Base-by-base conservation (phyloP, 768 basidiomycete species). In the Suillus occidentalis region DNA sequence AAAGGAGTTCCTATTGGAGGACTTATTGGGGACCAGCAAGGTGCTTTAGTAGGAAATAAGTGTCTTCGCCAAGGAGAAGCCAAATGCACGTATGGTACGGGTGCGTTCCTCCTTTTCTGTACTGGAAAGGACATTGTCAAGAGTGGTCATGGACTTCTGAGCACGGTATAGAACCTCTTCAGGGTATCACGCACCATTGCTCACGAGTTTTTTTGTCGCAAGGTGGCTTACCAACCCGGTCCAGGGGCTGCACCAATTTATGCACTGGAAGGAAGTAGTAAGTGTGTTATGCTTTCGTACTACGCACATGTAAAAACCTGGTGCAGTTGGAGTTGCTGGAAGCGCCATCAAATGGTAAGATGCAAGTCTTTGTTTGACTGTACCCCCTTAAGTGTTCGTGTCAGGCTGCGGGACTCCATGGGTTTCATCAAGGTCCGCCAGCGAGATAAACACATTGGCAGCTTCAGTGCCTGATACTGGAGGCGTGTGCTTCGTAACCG, bases 81-180 rank as follows among this genome's bases (percentile, higher is more conserved):
- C 3, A 99, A 99, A 79, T 97, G 95, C 78, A 99, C 97, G 5
- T 99, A 97, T 71, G 97, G 97, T 31, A 98, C 97, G 2, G 97
- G 97, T 37, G 95, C 95, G 43, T 99, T 99, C 82, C 81, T 99
- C 68, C 80, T 99, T 36, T 98, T 97, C 84, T 93, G 92, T 79
- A 98, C 97, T 1, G 97, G 97, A 3, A 80, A 80, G 25, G 90
- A 97, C 34, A 89, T 94, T 47, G 90, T 99, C 28, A 82, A 89
- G 74, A 97, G 94, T 71, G 81, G 78, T 36, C 90, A 97, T 71
- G 97, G 97, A 5, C 77, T 99, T 64, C 78, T 99, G 71, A 94
- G 90, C 69, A 98, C 97, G 2, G 94, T 92, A 57, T 4, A 36
- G 34, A n/a, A 36, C 39, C 5, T 43, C 14, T 6, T 22, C 20